Conservation (phyloP, 1,284 basidiomycete species). For the Chalciporus sp. region DNA sequence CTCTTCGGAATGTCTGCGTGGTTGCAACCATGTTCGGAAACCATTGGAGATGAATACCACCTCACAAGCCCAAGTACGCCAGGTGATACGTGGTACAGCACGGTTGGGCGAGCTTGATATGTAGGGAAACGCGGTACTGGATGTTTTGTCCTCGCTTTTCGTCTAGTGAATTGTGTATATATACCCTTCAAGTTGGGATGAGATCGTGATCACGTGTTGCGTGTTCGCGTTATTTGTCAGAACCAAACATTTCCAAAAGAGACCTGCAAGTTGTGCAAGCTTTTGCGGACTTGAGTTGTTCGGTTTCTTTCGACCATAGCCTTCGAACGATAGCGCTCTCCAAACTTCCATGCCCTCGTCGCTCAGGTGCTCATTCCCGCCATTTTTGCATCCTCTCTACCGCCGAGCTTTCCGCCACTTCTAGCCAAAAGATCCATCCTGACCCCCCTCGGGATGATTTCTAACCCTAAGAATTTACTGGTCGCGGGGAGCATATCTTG, state of each 20-base stretch:
- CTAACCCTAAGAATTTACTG: conserved; percentile 36
- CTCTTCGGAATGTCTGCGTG: conserved; percentile 51
- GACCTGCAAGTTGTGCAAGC: too few species aligned
- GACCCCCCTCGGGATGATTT: conserved; percentile 32
- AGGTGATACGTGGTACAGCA: conserved; percentile 11
- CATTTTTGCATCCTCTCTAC: conserved; percentile 20
- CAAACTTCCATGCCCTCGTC: conserved; percentile 27
- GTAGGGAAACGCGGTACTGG: neutral
- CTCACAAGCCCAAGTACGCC: conserved; percentile 1
- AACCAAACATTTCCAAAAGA: conserved; percentile 28
- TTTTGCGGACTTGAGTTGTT: too few species aligned
- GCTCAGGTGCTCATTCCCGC: conserved; percentile 30
- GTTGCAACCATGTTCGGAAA: conserved; percentile 25
- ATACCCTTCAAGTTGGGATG: too few species aligned
- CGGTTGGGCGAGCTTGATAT: conserved; percentile 6
- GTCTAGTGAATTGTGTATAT: too few species aligned
- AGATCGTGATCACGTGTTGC: neutral
- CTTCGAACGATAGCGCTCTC: conserved; percentile 20
- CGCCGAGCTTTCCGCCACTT: conserved; percentile 21
- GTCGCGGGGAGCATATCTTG: conserved; percentile 24
- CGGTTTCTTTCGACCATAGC: conserved; percentile 7
- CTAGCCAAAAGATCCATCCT: conserved; percentile 39
- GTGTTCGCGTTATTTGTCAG: conserved; percentile 29
- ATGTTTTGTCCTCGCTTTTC: too few species aligned
- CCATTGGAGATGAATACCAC: neutral